phyloP scores from a whole-genome alignment of 2,329 filamentous ascomycete genomes.

The Biscogniauxia mediterranea region DNA sequence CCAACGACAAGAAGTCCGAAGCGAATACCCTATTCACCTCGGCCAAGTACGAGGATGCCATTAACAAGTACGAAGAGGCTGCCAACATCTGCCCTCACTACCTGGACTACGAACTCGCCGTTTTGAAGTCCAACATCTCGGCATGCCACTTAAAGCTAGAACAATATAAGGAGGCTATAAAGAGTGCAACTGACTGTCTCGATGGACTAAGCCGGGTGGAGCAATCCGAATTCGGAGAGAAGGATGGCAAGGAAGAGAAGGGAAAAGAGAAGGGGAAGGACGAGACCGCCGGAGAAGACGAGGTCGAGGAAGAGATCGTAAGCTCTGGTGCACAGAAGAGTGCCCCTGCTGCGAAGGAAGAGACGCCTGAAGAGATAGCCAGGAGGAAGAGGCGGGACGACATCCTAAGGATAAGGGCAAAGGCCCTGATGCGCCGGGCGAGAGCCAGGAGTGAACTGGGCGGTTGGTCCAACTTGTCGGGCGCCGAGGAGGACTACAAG shows the following conservation, averaged over 20 bases:
- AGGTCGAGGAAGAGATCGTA: constrained; percentile 57
- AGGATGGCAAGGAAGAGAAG: constrained; percentile 45
- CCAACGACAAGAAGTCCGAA: constrained; percentile 67
- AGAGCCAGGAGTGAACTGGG: constrained; percentile 68
- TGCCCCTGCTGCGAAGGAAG: constrained; percentile 37
- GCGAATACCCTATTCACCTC: constrained; percentile 79
- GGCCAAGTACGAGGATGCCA: constrained; percentile 71
- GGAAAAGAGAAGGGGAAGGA: constrained; percentile 34
- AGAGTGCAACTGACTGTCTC: constrained; percentile 69
- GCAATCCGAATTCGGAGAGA: constrained; percentile 29
- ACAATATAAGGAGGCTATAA: constrained; percentile 81
- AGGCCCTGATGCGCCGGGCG: constrained; percentile 78
- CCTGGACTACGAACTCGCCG: constrained; percentile 82
- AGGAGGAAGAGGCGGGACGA: constrained; percentile 52
- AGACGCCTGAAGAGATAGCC: constrained; percentile 29
- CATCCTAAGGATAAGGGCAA: constrained; percentile 74
- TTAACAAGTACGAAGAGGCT: constrained; percentile 80
- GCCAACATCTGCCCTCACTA: constrained; percentile 77
- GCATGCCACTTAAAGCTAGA: constrained; percentile 83
- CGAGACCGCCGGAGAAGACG: constrained; percentile 37
- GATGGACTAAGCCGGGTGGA: constrained; percentile 67
- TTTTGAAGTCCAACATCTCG: constrained; percentile 84
- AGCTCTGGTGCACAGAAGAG: constrained; percentile 56
- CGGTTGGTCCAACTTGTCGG: constrained; percentile 77
- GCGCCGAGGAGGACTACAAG: constrained; percentile 79